Percentiles rank a stretch among this genome's conserved stretches.
These are phyloP conservation scores for Penicillium egyptiacum DNA, from an alignment of 495 filamentous ascomycete genomes.

Conservation along the genomic window DNA sequence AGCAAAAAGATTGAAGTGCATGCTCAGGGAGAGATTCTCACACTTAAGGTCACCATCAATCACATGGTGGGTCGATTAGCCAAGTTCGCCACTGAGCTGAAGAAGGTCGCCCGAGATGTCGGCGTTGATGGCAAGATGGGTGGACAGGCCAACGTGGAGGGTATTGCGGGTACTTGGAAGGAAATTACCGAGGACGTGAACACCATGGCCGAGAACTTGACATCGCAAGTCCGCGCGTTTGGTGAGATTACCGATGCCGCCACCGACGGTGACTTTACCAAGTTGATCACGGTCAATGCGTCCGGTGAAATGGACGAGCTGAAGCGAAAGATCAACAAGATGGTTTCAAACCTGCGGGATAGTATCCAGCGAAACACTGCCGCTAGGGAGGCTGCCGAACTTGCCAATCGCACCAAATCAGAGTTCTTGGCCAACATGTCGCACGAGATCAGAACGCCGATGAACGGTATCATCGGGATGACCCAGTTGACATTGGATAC, in stretches of 20 bases:
- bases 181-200: constrained; percentile 98
- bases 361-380: constrained; percentile 98
- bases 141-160: constrained; percentile 92
- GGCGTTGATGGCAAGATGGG: constrained; percentile 99
- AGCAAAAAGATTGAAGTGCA: constrained; percentile 95
- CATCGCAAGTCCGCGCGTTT: constrained; percentile 96
- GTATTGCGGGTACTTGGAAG: constrained; percentile 93
- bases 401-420: constrained; percentile 97
- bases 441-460: constrained; percentile 97
- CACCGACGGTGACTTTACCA: constrained; percentile 94
- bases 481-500: constrained; percentile 96
- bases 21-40: constrained; percentile 91
- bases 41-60: constrained; percentile 96
- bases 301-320: constrained; percentile 99
- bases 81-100: constrained; percentile 95
- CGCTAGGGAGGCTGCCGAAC: constrained; percentile 91
- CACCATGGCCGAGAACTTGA: constrained; percentile 97
- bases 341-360: constrained; percentile 94
- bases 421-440: constrained; percentile 99
- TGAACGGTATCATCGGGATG: constrained; percentile 89
- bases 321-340: constrained; percentile 99
- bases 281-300: constrained; percentile 95
- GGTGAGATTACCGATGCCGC: constrained; percentile 97
- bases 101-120: constrained; percentile 94
- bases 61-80: constrained; percentile 98